A percentile compares a stretch with the other conserved stretches of the same genome.
Conservation (phyloP, 2,329 filamentous ascomycete genomes). For the Fusarium avenaceum region DNA sequence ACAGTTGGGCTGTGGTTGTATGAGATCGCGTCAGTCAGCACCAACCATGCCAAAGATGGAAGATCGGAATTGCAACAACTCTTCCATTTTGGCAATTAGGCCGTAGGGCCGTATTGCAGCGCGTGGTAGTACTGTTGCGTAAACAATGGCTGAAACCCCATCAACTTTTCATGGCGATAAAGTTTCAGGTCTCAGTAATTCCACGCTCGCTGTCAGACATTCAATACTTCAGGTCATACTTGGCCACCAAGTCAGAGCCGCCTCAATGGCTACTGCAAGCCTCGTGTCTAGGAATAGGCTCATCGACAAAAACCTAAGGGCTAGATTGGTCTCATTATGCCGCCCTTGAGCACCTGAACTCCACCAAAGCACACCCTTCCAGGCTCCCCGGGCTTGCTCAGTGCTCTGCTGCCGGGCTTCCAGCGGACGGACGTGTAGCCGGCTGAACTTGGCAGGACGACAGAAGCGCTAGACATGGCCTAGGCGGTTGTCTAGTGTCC, state of each 20-base stretch:
- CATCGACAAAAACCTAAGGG: slow-evolving; percentile 15
- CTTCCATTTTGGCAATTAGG: slow-evolving; percentile 1
- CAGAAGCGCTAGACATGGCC: slow-evolving; percentile 30
- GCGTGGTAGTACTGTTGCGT: slow-evolving; percentile 6
- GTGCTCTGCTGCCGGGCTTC: slow-evolving; percentile 12
- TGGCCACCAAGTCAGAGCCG: slow-evolving; percentile 23
- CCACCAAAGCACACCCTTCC: slow-evolving; percentile 31
- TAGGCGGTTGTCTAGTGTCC: slow-evolving; percentile 27
- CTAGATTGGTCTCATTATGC: slow-evolving; percentile 38
- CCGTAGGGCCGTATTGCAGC: slow-evolving; percentile 1
- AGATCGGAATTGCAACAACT: slow-evolving; percentile 25
- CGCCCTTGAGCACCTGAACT: slow-evolving; percentile 36
- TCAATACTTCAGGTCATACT: slow-evolving; percentile 22
- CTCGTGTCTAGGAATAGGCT: slow-evolving; percentile 26
- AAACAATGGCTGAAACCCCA: slow-evolving; percentile 38
- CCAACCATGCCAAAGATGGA: slow-evolving; percentile 6
- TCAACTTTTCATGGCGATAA: slow-evolving; percentile 28
- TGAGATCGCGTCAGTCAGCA: slow-evolving; percentile 12
- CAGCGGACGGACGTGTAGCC: slow-evolving; percentile 18
- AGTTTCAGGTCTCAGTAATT: slow-evolving; percentile 28
- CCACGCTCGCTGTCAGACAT: slow-evolving; percentile 28
- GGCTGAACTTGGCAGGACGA: slow-evolving; percentile 38
- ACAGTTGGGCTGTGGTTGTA: slow-evolving; percentile 12
- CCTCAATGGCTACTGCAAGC: slow-evolving; percentile 24
- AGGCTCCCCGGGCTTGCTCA: slow-evolving; percentile 26